Percentiles rank a stretch among this genome's conserved stretches.
Evolutionary conservation across 2,329 filamentous ascomycete species (phyloP).

Genomic region (Talaromyces sp.): DNA sequence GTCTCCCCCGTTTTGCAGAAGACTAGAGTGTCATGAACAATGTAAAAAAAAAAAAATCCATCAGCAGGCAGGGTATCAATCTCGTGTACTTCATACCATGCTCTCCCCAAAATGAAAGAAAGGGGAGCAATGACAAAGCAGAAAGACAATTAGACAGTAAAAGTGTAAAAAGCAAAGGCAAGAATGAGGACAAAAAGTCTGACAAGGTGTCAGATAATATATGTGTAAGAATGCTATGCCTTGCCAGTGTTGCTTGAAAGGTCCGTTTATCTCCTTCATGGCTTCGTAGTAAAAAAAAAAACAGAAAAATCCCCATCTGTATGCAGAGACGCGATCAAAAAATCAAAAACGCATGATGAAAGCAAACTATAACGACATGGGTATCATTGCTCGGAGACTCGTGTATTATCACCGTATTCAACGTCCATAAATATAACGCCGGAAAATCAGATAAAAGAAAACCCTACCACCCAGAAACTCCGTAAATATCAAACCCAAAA

Average conservation of each 20-base stretch:
- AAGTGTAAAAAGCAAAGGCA: slow-evolving; percentile 12
- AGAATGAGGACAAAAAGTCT: slow-evolving; percentile 5
- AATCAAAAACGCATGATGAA: slow-evolving; percentile 2
- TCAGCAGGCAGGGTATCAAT: slow-evolving; percentile 19
- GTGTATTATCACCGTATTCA: slow-evolving; percentile 36
- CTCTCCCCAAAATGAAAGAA: slow-evolving; percentile 12
- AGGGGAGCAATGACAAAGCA: slow-evolving; percentile 1
- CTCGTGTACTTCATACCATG: slow-evolving; percentile 22
- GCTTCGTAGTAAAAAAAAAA: neutral
- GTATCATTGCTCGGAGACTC: slow-evolving; percentile 37
- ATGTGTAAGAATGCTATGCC: slow-evolving; percentile 14
- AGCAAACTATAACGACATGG: slow-evolving; percentile 22
- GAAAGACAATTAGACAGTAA: slow-evolving; percentile 3
- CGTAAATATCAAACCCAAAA: slow-evolving; percentile 1
- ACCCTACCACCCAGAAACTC: slow-evolving; percentile 1
- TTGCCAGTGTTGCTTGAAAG: slow-evolving; percentile 13
- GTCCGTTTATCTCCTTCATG: slow-evolving; percentile 17
- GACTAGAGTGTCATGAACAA: neutral
- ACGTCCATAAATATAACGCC: slow-evolving; percentile 18
- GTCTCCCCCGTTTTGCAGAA: neutral
- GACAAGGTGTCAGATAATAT: neutral
- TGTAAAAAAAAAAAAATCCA: slow-evolving; percentile 11
- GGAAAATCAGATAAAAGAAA: neutral
- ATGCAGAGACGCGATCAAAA: slow-evolving; percentile 9
- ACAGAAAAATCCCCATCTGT: slow-evolving; percentile 3